Evolutionary conservation across 1,284 basidiomycete genomes (phyloP), one percentile per base, ranked within the genome.

Genomic region (Singerocomus inundabilis): DNA sequence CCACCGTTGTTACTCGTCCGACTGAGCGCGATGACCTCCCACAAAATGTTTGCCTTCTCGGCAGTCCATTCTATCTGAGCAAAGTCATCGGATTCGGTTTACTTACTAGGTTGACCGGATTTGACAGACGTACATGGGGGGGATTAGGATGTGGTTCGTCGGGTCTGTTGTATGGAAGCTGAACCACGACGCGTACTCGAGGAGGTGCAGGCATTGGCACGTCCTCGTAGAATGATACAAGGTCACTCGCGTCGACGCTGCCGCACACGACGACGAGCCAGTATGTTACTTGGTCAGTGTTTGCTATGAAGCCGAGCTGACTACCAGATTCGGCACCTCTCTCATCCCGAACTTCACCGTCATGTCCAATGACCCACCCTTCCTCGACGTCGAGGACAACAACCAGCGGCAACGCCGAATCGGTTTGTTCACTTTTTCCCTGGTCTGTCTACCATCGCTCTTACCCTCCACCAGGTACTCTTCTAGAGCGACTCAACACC

Each of bases 1-100:
- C 79, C 84, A 21, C 79, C 78, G 26, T 70, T 66, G 47, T 80
- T 81, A 25, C 77, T 81, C 7, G 82, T 77, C 49, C 87, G 76
- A 31, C 85, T 87, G 57, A 80, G 78, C 48, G 88, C 83, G 53
- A 91, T 88, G 41, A 87, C 84, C 65, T 88, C 87, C 89, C 89
- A 91, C 6, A 91, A 71, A 13, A 88, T 80, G 54, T 83, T 84
- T 44, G 90, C 88, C 66, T 91, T 91, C 53, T 91, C 86, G 5
- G 78, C 57, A 39, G 78, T 88, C 89, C 88, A 91, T 73, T 86
- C 82, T 66, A 91, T 83, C 89, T 87, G 60, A 47, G 46, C 24
- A 36, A 1, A 21, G 42, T 34, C 28, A 30, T 41, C 29, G 10
- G 62, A 64, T 52, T 44, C 21, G 47, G 62, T 66, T 54, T 42